Base-by-base conservation (phyloP, 1,284 basidiomycete genomes). In the Ceratobasidium sp. region DNA sequence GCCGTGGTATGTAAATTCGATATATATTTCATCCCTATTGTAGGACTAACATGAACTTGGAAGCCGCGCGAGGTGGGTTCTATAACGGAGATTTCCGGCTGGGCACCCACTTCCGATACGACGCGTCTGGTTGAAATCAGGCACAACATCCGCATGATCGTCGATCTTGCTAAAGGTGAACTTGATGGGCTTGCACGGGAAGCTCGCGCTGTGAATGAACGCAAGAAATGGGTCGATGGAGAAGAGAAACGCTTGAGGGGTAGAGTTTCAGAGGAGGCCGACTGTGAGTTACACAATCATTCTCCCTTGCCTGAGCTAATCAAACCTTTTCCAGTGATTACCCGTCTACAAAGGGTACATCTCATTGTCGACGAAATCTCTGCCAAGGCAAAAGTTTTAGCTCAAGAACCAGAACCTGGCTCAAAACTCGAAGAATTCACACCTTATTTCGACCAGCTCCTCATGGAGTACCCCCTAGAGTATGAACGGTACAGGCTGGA, bases 121-220 rank as follows among this genome's bases (percentile, higher is more conserved):
- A 91, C 87, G 50, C 88, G 91, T 70, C 86, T 99, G 72, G 95
- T 96, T 0, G 97, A 99, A 81, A 86, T 99, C 19, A 87, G 95
- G 39, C 95, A 99, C 77, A 99, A 99, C 77, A 79, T 99, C 27
- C 86, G 89, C 5, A 83, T 98, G 49, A 92, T 99, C 50, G 84
- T 87, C 1, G 91, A 95, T 53, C 82, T 86, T 0, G 88, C 91
- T 72, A 91, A 90, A 72, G 86, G 83, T 27, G 91, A 95, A 69
- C 83, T 99, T 1, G 87, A 92, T 56, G 90, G 90, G 13, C 84
- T 99, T 19, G 94, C 94, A 1, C 84, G 88, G 23, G 95, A 99
- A 80, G 97, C 91, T 1, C 90, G 89, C 71, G 83, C 86, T 7
- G 82, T 98, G 1, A 85, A 89, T 71, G 91, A 93, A 70, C 84